phyloP scores from a whole-genome alignment of 2,329 filamentous ascomycete genomes.

The Fusarium sp. region DNA sequence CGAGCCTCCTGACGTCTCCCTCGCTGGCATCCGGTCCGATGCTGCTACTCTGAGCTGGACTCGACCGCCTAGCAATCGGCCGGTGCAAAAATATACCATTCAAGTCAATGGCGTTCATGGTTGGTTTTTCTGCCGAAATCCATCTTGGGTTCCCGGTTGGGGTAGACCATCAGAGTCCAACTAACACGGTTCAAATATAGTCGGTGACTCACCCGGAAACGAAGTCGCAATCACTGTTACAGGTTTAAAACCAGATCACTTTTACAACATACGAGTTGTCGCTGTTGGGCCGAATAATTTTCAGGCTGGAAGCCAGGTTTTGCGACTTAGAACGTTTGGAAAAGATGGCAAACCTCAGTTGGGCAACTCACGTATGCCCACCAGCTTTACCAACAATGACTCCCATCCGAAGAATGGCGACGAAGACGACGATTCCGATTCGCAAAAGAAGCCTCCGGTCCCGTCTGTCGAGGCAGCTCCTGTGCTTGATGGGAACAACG shows the following conservation, averaged over 20 bases:
- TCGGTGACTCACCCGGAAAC: slow-evolving; percentile 78
- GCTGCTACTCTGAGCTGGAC: slow-evolving; percentile 94
- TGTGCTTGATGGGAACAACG: slow-evolving; percentile 68
- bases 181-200: slow-evolving; percentile 55
- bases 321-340: slow-evolving; percentile 82
- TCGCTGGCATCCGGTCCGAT: slow-evolving; percentile 88
- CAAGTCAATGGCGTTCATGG: slow-evolving; percentile 94
- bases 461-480: slow-evolving; percentile 70
- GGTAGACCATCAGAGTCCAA: slow-evolving; percentile 1
- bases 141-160: background rate
- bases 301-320: slow-evolving; percentile 85
- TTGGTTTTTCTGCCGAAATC: slow-evolving; percentile 56
- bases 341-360: slow-evolving; percentile 71
- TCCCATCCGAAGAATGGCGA: slow-evolving; percentile 55
- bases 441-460: slow-evolving; percentile 60
- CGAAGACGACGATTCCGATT: slow-evolving; percentile 58
- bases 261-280: slow-evolving; percentile 93
- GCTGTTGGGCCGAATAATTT: slow-evolving; percentile 93
- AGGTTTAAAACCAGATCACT: slow-evolving; percentile 84
- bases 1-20: slow-evolving; percentile 85
- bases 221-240: slow-evolving; percentile 82
- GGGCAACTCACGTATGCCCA: slow-evolving; percentile 65
- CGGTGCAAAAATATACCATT: slow-evolving; percentile 88
- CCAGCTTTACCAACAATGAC: slow-evolving; percentile 66
- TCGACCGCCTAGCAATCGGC: slow-evolving; percentile 70